phyloP scores from a whole-genome alignment of 768 basidiomycete genomes.

The Naganishia vishniacii region DNA sequence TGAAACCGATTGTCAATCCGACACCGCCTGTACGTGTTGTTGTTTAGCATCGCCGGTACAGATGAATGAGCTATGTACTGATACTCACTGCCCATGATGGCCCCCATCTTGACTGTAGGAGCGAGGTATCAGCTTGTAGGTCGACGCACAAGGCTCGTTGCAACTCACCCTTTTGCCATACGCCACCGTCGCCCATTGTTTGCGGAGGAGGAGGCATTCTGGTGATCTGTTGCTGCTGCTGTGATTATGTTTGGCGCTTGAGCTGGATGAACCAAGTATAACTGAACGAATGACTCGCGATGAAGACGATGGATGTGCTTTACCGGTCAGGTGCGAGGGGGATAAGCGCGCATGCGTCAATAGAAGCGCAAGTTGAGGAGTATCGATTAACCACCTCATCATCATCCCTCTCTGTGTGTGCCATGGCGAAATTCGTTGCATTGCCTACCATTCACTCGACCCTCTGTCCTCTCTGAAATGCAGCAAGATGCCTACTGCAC shows the following conservation, averaged over 20 bases:
- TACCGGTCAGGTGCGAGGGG: background rate
- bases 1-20: conserved; percentile 92
- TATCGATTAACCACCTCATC: background rate
- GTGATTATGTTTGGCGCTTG: too few relatives aligned
- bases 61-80: background rate
- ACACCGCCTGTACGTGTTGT: conserved; percentile 59
- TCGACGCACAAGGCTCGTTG: background rate
- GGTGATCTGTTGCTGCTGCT: background rate
- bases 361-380: background rate
- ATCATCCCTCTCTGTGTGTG: too few relatives aligned
- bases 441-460: too few relatives aligned
- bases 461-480: too few relatives aligned
- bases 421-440: too few relatives aligned
- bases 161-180: conserved; percentile 45
- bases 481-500: background rate
- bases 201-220: conserved; percentile 47
- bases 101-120: conserved; percentile 46
- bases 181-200: conserved; percentile 41
- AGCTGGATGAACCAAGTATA: too few relatives aligned
- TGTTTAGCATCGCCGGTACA: background rate
- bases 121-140: background rate
- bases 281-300: background rate
- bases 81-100: conserved; percentile 46
- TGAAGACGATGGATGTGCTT: background rate
- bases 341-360: background rate